Percentiles rank a stretch among this genome's conserved stretches.
Conservation (phyloP, 345 rosid genomes). For the Eucalyptus cloeziana region DNA sequence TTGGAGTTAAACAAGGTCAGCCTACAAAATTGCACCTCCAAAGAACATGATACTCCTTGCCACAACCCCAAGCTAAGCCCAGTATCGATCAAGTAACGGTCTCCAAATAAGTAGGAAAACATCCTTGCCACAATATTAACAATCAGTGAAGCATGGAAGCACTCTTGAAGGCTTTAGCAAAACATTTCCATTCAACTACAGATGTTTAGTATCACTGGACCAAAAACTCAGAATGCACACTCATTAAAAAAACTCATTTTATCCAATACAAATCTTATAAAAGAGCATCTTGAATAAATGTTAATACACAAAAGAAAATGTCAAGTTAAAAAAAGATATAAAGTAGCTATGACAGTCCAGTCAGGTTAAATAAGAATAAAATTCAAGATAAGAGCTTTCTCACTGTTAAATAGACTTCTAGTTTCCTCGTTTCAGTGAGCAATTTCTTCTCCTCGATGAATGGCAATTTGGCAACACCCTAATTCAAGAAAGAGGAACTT, state of each 20-base stretch:
- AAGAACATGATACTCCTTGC: background rate
- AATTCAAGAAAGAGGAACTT: slow-evolving; percentile 3
- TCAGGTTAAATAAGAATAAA: background rate
- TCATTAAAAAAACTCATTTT: background rate
- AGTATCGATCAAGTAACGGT: background rate
- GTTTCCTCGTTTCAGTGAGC: slow-evolving; percentile 73
- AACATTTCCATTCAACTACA: background rate
- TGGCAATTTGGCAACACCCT: slow-evolving; percentile 96
- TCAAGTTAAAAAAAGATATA: background rate
- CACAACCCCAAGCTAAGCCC: background rate
- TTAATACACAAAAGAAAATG: background rate
- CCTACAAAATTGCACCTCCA: background rate
- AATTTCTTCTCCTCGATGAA: slow-evolving; percentile 80
- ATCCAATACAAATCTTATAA: background rate
- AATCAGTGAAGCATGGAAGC: background rate
- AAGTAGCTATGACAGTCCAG: background rate
- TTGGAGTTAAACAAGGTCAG: background rate
- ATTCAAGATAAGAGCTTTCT: background rate
- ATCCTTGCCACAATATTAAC: background rate
- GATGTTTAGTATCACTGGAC: background rate
- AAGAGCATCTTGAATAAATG: background rate
- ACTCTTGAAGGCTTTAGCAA: background rate
- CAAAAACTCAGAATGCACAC: background rate
- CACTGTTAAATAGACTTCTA: slow-evolving; percentile 75
- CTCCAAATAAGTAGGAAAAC: background rate